Percentiles rank a stretch among this genome's conserved stretches.
These are phyloP conservation scores for Diaporthe nobilis DNA, from an alignment of 2,329 filamentous ascomycete genomes.

Conservation along the genomic window DNA sequence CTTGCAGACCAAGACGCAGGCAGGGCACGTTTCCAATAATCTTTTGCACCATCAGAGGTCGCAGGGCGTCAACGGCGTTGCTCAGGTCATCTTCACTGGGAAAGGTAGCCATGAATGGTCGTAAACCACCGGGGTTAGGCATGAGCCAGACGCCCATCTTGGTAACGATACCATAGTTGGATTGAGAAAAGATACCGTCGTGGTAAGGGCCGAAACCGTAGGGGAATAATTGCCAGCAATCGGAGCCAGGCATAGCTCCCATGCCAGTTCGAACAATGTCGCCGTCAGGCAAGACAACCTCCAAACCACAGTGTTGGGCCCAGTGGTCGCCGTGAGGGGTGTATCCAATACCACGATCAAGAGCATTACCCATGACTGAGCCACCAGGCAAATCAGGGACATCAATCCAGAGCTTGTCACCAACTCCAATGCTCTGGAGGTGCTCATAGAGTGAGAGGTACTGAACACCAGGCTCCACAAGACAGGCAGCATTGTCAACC, in stretches of 20 bases:
- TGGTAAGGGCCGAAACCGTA: slow-evolving; percentile 4
- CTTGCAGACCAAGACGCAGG: slow-evolving; percentile 3
- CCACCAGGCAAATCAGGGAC: slow-evolving; percentile 4
- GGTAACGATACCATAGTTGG: slow-evolving; percentile 10
- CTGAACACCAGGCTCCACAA: slow-evolving; percentile 1
- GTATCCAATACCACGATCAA: slow-evolving; percentile 3
- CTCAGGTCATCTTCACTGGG: background rate
- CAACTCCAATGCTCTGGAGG: slow-evolving; percentile 1
- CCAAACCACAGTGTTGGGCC: slow-evolving; percentile 12
- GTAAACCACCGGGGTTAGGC: slow-evolving; percentile 1
- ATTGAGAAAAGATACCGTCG: slow-evolving; percentile 1
- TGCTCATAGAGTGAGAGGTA: background rate
- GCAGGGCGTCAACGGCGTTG: slow-evolving; percentile 4
- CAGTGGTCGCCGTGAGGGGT: slow-evolving; percentile 7
- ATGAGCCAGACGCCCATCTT: slow-evolving; percentile 14
- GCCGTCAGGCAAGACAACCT: slow-evolving; percentile 6
- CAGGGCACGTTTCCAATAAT: background rate
- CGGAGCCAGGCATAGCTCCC: background rate
- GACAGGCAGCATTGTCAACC: slow-evolving; percentile 16
- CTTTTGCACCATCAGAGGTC: slow-evolving; percentile 13
- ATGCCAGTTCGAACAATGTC: slow-evolving; percentile 1
- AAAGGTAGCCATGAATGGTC: slow-evolving; percentile 7
- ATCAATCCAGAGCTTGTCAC: slow-evolving; percentile 1
- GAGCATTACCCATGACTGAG: slow-evolving; percentile 10
- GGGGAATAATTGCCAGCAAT: slow-evolving; percentile 5